Base-by-base conservation (phyloP, 352 stramenopile species). In the Phytopythium delawarense region DNA sequence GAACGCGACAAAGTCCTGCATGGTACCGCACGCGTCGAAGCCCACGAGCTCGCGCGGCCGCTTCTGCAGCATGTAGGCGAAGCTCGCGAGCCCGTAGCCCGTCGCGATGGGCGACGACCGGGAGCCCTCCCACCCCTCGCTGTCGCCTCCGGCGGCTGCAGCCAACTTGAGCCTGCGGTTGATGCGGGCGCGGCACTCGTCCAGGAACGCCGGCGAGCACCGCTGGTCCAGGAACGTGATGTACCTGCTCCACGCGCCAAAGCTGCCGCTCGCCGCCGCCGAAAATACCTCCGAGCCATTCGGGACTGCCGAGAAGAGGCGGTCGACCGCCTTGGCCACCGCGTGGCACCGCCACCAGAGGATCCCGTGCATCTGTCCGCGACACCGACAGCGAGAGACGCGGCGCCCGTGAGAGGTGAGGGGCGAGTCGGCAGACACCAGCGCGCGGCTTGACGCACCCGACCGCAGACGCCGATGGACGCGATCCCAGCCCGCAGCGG, bases 351-450 rank as follows among this genome's bases (percentile, higher is more conserved):
- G 69, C 83, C 83, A 92, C 83, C 83, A 92, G 56, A 91, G 68
- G 64, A 92, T 91, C 9, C 83, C 83, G 51, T 92, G 83, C 83
- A 92, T 92, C 81, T 91, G 65, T 34, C 11, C 35, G 54, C 12
- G 13, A 20, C 2, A 40, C 13, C 35, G 35, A 40, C 45, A n/a
- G 18, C 20, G 20, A 9, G 21, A 40, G 12, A 23, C 52, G 4
- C 9, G 7, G 59, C 13, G 28, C 60, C 21, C 55, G 21, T 48
- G 7, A 39, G 23, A 44, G 11, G 12, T 44, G 18, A 16, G 37
- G 1, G 35, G 35, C 9, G 9, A 40, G 13, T 16, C 13, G 13
- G 2, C 37, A 44, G 11, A 1, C 13, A 44, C 37, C 18, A 44
- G 12, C 20, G 21, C 12, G 28, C 8, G 58, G 20, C 2, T 42